A percentile compares a stretch with the other conserved stretches of the same genome.
Evolutionary conservation across 192 early-diverging fungal genomes (phyloP).

Genomic region (Fimicolochytrium jonesii): DNA sequence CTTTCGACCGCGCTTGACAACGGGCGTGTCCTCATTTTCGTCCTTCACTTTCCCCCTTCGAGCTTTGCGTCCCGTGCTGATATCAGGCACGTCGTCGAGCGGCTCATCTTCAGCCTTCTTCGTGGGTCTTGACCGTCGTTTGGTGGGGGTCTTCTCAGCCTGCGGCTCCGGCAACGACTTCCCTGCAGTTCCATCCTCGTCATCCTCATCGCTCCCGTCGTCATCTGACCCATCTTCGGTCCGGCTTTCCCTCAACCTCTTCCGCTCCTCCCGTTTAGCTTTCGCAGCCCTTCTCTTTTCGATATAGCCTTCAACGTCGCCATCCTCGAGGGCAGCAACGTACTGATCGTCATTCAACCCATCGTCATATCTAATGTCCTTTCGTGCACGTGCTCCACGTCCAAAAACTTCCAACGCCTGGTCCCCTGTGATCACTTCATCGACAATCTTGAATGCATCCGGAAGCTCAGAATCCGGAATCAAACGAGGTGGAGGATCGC

Average conservation of each 20-base stretch:
- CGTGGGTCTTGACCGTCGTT: constrained; percentile 20
- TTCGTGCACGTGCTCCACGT: constrained; percentile 69
- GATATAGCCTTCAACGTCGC: constrained; percentile 40
- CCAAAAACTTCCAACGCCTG: constrained; percentile 50
- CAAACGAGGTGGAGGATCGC: constrained; percentile 68
- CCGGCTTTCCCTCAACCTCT: constrained; percentile 42
- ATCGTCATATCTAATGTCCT: constrained; percentile 83
- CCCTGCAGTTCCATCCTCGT: constrained; percentile 42
- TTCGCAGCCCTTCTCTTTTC: constrained; percentile 40
- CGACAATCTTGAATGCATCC: constrained; percentile 66
- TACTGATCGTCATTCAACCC: constrained; percentile 93
- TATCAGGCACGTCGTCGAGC: not conserved
- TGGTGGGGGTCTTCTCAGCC: constrained; percentile 25
- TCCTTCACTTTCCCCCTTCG: constrained; percentile 21
- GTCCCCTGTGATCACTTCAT: too few relatives aligned
- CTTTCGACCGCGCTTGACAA: constrained; percentile 24
- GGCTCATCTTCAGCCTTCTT: constrained; percentile 2
- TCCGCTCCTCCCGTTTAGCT: constrained; percentile 54
- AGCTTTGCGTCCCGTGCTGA: constrained; percentile 1
- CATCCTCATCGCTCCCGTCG: constrained; percentile 27
- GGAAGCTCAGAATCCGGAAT: constrained; percentile 86
- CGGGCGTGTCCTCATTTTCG: constrained; percentile 18
- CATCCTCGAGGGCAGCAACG: constrained; percentile 58
- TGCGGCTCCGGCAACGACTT: constrained; percentile 4
- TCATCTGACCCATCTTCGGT: constrained; percentile 46